phyloP scores from a whole-genome alignment of 2,329 filamentous ascomycete genomes.

The Colletotrichum karsti region DNA sequence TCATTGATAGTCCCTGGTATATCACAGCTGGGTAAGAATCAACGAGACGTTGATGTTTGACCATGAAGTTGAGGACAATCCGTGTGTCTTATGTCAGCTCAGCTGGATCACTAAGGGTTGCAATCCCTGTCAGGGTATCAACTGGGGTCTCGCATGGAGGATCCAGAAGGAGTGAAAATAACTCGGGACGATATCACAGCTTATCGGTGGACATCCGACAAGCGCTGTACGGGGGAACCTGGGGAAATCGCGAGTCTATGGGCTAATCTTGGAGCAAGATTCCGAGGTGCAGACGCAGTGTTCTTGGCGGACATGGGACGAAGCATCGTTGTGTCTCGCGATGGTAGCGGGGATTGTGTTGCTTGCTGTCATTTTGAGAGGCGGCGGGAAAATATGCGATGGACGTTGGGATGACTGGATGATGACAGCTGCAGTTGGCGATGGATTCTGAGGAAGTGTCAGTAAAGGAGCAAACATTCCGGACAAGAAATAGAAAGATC shows the following conservation, averaged over 20 bases:
- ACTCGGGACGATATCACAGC: slow-evolving; percentile 9
- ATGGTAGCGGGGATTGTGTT: background rate
- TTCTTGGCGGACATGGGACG: background rate
- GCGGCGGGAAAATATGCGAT: background rate
- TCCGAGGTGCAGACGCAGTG: background rate
- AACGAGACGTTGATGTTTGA: too few relatives aligned
- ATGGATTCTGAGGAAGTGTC: background rate
- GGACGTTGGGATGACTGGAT: background rate
- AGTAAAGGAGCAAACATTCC: background rate
- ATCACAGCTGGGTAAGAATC: too few relatives aligned
- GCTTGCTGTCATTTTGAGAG: background rate
- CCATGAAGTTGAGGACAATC: background rate
- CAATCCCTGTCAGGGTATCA: background rate
- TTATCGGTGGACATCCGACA: background rate
- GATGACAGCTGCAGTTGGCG: background rate
- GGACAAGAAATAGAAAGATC: background rate
- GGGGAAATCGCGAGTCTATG: background rate
- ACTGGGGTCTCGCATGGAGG: slow-evolving; percentile 13
- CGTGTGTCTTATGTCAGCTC: slow-evolving; percentile 4
- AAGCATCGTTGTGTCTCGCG: background rate
- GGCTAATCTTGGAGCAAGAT: background rate
- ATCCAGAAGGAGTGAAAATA: background rate
- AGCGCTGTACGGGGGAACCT: background rate
- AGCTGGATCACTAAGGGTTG: background rate
- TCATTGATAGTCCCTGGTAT: too few relatives aligned